A percentile compares a stretch with the other conserved stretches of the same genome.
These are phyloP conservation scores for Beauveria rudraprayagi DNA, from an alignment of 2,329 filamentous ascomycete species.

Conservation along the genomic window DNA sequence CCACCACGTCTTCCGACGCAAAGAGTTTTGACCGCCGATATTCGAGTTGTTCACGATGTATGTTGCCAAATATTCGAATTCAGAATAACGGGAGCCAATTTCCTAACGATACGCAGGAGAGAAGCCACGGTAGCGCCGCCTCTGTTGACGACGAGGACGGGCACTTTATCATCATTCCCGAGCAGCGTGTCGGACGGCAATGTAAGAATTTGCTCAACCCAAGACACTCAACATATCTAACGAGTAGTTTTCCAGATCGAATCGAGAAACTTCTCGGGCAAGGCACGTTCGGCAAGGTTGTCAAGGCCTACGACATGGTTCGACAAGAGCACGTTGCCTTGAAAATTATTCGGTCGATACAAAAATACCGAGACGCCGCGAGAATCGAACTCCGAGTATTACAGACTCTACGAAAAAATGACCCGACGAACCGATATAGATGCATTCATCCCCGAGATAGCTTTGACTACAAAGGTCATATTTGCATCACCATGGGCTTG, in stretches of 20 bases:
- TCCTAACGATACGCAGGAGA: conserved; percentile 2
- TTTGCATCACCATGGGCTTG: conserved; percentile 11
- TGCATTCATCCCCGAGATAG: conserved; percentile 11
- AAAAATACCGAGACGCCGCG: conserved; percentile 11
- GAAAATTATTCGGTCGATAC: conserved; percentile 10
- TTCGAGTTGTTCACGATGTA: conserved; percentile 49
- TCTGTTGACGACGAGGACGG: conserved; percentile 88
- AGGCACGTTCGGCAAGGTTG: conserved; percentile 7
- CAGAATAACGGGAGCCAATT: background rate
- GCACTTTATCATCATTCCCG: conserved; percentile 79
- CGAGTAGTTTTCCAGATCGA: background rate
- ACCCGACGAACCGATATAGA: conserved; percentile 4
- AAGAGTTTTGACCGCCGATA: conserved; percentile 4
- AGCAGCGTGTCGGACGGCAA: conserved; percentile 35
- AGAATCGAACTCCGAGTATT: conserved; percentile 9
- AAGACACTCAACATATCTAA: background rate
- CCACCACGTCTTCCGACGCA: background rate
- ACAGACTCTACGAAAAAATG: conserved; percentile 8
- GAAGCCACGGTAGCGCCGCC: conserved; percentile 39
- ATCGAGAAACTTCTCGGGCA: conserved; percentile 11
- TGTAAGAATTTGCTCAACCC: background rate
- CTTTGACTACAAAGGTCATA: conserved; percentile 12
- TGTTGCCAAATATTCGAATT: conserved; percentile 20
- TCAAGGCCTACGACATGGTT: conserved; percentile 10
- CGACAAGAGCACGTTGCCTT: conserved; percentile 9